A percentile compares a stretch with the other conserved stretches of the same genome.
phyloP scores from a whole-genome alignment of 2,329 filamentous ascomycete species.

The Ceratocystis eucalypticola region DNA sequence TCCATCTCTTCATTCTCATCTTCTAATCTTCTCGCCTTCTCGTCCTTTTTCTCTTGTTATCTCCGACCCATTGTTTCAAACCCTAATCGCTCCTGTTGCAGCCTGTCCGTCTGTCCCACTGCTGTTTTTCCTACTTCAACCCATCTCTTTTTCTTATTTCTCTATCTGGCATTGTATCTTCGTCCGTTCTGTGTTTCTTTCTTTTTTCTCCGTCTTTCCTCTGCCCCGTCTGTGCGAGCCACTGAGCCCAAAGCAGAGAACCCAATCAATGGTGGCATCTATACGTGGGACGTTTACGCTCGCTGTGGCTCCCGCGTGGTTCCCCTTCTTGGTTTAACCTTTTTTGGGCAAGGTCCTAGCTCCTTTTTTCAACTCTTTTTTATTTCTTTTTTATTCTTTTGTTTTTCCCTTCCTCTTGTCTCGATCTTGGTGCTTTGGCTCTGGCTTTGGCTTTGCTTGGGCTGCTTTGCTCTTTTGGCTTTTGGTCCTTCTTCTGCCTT shows the following conservation, averaged over 20 bases:
- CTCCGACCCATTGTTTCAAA: neutral
- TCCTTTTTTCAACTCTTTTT: neutral
- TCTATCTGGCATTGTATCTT: neutral
- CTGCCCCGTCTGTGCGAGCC: neutral
- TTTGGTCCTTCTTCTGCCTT: neutral
- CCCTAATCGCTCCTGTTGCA: neutral
- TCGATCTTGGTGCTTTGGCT: neutral
- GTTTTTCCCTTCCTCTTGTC: neutral
- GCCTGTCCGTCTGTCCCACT: neutral
- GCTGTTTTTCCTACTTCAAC: neutral
- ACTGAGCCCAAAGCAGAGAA: neutral
- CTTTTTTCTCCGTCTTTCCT: neutral
- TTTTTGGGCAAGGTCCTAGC: conserved; percentile 4
- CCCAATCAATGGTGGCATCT: neutral
- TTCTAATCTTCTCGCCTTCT: neutral
- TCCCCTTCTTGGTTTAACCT: conserved; percentile 5
- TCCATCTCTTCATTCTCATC: neutral
- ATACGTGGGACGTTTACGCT: neutral
- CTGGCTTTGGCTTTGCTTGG: neutral
- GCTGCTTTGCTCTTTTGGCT: neutral
- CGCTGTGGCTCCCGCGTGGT: neutral
- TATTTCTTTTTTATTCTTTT: neutral
- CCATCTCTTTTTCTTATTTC: neutral
- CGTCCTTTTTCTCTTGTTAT: neutral
- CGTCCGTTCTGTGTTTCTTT: neutral